phyloP scores from a whole-genome alignment of 2,329 filamentous ascomycete species.

The Diplocarpon mali region DNA sequence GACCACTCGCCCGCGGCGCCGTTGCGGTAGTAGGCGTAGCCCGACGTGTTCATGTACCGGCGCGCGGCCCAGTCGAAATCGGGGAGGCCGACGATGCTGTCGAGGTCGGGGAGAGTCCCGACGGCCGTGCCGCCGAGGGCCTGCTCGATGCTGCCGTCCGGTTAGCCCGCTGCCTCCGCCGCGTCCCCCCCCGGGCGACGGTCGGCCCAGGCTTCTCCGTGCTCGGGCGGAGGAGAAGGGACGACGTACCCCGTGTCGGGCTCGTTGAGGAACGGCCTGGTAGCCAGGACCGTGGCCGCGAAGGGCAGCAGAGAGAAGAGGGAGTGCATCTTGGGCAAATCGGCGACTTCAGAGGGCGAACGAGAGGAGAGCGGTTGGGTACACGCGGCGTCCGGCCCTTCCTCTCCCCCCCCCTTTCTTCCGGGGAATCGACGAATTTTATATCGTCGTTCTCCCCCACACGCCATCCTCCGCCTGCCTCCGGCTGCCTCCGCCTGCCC shows the following conservation, averaged over 20 bases:
- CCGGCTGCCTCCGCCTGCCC: too few relatives aligned
- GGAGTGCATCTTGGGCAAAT: constrained; percentile 2
- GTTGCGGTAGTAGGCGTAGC: constrained; percentile 47
- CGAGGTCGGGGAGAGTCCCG: constrained; percentile 31
- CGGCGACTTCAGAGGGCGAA: neutral
- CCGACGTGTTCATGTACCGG: constrained; percentile 34
- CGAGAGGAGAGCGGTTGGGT: neutral
- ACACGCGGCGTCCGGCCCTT: too few relatives aligned
- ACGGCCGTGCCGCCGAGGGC: constrained; percentile 5
- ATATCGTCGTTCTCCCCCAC: too few relatives aligned
- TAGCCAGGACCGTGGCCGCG: constrained; percentile 4
- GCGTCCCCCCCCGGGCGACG: too few relatives aligned
- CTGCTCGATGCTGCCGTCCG: constrained; percentile 2
- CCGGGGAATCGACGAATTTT: too few relatives aligned
- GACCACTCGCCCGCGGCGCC: constrained; percentile 44
- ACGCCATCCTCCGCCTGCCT: too few relatives aligned
- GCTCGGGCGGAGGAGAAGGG: too few relatives aligned
- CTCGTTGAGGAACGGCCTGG: constrained; percentile 6
- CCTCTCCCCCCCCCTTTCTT: too few relatives aligned
- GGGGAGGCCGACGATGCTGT: constrained; percentile 36
- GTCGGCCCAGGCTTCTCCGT: too few relatives aligned
- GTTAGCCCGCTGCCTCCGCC: neutral
- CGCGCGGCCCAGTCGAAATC: constrained; percentile 44
- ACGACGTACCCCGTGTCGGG: constrained; percentile 6
- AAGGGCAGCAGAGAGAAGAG: constrained; percentile 3